phyloP scores from a whole-genome alignment of 176 grass and related monocot genomes.

The Tillandsia leiboldiana region DNA sequence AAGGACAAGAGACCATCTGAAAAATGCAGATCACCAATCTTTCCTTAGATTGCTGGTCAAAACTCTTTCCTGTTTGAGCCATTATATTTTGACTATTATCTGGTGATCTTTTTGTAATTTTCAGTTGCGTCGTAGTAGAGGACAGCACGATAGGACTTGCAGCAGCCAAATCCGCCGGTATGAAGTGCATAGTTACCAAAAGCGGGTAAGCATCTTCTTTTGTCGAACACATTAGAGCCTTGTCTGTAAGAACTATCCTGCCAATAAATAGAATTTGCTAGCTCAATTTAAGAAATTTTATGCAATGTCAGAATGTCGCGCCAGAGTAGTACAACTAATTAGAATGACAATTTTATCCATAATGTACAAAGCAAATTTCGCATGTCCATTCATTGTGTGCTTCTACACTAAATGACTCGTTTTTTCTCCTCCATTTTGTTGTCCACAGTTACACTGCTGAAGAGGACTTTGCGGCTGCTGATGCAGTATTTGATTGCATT shows the following conservation, averaged over 20 bases:
- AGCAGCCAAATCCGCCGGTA: slow-evolving; percentile 81
- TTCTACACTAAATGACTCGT: slow-evolving; percentile 1
- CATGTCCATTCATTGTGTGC: neutral
- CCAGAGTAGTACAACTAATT: neutral
- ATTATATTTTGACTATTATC: too few species aligned
- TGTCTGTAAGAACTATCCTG: neutral
- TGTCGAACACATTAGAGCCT: neutral
- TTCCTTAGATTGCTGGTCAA: too few species aligned
- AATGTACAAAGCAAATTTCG: too few species aligned
- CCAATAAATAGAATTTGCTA: neutral
- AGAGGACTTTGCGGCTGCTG: slow-evolving; percentile 62
- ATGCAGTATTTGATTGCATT: slow-evolving; percentile 83
- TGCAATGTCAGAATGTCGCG: neutral
- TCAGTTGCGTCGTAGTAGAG: slow-evolving; percentile 93
- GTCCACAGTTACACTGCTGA: slow-evolving; percentile 66
- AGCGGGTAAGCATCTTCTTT: slow-evolving; percentile 55
- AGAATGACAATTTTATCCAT: neutral
- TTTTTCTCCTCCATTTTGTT: slow-evolving; percentile 11
- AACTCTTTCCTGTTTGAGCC: neutral
- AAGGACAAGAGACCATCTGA: too few species aligned
- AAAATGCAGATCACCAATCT: too few species aligned
- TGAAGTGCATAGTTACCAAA: slow-evolving; percentile 92
- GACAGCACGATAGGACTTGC: slow-evolving; percentile 84
- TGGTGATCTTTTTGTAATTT: slow-evolving; percentile 4
- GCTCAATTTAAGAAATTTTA: neutral